Evolutionary conservation across 1,284 basidiomycete genomes (phyloP).

Genomic region (Pyrrhoderma noxium): DNA sequence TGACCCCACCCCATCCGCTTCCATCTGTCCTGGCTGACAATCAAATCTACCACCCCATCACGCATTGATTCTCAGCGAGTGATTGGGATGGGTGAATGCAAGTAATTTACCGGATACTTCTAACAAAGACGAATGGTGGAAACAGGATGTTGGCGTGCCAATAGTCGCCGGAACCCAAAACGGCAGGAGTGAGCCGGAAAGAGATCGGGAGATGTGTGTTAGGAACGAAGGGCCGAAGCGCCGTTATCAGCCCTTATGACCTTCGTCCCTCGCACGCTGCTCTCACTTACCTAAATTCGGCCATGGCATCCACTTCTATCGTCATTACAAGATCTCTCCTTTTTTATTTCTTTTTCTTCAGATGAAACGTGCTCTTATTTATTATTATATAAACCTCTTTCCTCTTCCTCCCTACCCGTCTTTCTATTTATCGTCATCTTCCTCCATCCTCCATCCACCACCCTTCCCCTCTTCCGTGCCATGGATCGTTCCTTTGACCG

Average conservation of each 20-base stretch:
- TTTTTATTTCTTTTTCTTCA: no score
- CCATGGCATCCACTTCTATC: background rate
- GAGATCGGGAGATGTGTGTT: no score
- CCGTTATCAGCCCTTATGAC: slow-evolving; percentile 14
- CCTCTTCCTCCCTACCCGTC: background rate
- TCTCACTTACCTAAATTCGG: slow-evolving; percentile 8
- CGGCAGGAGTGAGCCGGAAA: no score
- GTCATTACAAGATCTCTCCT: slow-evolving; percentile 3
- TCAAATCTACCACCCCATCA: no score
- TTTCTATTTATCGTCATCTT: background rate
- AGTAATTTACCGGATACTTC: no score
- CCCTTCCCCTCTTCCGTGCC: background rate
- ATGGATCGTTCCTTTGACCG: slow-evolving; percentile 11
- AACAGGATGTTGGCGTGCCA: no score
- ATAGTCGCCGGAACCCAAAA: no score
- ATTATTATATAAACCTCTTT: slow-evolving; percentile 6
- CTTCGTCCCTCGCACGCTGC: slow-evolving; percentile 13
- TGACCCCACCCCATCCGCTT: no score
- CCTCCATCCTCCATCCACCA: slow-evolving; percentile 1
- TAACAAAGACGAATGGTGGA: no score
- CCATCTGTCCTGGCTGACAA: no score
- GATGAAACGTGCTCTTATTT: slow-evolving; percentile 5
- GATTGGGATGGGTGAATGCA: no score
- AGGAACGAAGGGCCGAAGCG: background rate
- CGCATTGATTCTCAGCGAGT: no score